These are phyloP conservation scores for Macrocybe sp. DNA, from an alignment of 1,284 basidiomycete genomes.

Conservation along the genomic window DNA sequence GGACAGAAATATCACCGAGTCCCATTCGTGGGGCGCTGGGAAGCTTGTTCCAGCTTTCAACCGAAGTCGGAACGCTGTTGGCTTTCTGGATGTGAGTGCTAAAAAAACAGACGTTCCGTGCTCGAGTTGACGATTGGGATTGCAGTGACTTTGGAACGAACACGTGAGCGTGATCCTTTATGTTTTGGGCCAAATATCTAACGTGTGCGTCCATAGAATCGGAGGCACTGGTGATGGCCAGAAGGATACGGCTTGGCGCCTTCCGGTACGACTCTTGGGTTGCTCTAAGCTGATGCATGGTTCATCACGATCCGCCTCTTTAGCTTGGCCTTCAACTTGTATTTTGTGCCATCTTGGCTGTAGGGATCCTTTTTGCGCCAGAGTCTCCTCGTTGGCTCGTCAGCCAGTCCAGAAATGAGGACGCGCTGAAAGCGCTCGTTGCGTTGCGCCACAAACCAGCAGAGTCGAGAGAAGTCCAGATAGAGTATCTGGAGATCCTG, in stretches of 20 bases:
- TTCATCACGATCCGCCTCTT: no score
- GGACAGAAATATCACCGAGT: no score
- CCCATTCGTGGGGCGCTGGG: no score
- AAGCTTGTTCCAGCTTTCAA: no score
- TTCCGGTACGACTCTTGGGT: neutral
- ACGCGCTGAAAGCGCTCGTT: conserved; percentile 8
- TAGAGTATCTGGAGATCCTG: conserved; percentile 13
- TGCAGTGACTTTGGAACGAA: no score
- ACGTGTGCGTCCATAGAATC: neutral
- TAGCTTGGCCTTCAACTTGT: conserved; percentile 8
- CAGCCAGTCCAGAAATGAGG: conserved; percentile 11
- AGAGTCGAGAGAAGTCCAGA: conserved; percentile 10
- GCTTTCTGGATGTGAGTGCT: no score
- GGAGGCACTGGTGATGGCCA: conserved; percentile 11
- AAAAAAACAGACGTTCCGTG: no score
- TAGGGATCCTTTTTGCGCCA: conserved; percentile 14
- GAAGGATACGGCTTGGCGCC: conserved; percentile 11
- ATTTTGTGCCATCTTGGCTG: conserved; percentile 11
- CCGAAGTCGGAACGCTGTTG: no score
- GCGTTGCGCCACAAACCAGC: conserved; percentile 11
- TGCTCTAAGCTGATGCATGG: no score
- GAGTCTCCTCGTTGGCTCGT: conserved; percentile 15
- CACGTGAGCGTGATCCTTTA: no score
- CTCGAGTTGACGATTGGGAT: no score
- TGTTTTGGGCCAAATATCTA: no score